Conservation (phyloP, 1,139 yeast species). For the Taphrina pruni region DNA sequence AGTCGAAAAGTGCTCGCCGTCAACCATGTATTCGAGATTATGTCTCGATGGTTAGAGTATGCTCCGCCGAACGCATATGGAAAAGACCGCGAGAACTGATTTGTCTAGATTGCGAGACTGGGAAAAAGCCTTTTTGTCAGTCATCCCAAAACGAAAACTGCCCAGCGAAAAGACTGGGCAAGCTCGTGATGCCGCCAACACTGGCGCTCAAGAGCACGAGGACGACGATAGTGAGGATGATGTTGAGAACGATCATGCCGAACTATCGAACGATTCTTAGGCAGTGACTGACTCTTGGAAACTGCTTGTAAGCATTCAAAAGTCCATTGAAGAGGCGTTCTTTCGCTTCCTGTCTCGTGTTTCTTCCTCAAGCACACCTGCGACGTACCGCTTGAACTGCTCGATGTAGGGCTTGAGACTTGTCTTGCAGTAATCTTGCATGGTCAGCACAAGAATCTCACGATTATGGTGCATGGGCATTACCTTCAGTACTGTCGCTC, state of each 20-base stretch:
- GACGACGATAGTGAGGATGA: conserved; percentile 17
- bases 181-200: neutral
- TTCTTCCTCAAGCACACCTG: conserved; percentile 63
- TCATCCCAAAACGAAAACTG: conserved; percentile 78
- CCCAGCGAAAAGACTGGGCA: conserved; percentile 3
- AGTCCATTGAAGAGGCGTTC: conserved; percentile 41
- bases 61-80: neutral
- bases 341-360: conserved; percentile 55
- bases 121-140: conserved; percentile 83
- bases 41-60: conserved; percentile 70
- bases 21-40: conserved; percentile 87
- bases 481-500: conserved; percentile 48
- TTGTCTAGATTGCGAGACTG: conserved; percentile 58
- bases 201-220: conserved; percentile 25
- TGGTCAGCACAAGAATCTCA: neutral
- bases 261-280: too few species aligned
- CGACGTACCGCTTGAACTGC: conserved; percentile 70
- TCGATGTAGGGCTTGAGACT: conserved; percentile 75
- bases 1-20: conserved; percentile 92
- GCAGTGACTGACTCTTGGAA: too few species aligned
- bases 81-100: neutral
- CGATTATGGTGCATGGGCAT: conserved; percentile 1
- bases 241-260: neutral
- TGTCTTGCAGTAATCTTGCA: conserved; percentile 67
- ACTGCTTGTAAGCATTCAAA: conserved; percentile 16